These are phyloP conservation scores for Cochlearia excelsa DNA, from an alignment of 345 rosid species.

Conservation along the genomic window DNA sequence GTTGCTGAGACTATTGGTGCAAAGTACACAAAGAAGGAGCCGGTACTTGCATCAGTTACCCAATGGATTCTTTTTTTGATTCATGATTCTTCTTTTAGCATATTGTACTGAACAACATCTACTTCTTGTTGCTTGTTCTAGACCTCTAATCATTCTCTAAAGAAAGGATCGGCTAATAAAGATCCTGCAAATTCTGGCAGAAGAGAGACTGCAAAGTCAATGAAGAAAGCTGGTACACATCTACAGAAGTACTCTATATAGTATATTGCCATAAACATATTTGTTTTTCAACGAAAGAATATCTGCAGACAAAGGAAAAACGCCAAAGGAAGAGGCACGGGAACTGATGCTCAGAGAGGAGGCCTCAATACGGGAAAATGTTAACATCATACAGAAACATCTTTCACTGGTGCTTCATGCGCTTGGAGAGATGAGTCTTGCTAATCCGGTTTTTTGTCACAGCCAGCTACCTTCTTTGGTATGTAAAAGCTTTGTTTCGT, in stretches of 20 bases:
- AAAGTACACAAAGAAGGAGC: conserved; percentile 61
- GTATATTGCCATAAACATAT: background rate
- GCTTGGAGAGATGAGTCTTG: conserved; percentile 84
- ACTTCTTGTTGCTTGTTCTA: conserved; percentile 20
- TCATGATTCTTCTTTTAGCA: conserved; percentile 5
- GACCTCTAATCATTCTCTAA: conserved; percentile 51
- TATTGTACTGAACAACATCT: conserved; percentile 42
- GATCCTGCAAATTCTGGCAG: conserved; percentile 54
- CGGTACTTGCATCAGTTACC: conserved; percentile 33
- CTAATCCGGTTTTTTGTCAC: conserved; percentile 92
- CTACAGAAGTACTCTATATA: conserved; percentile 16
- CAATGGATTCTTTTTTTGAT: conserved; percentile 7
- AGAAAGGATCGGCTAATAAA: conserved; percentile 61
- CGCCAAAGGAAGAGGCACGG: conserved; percentile 93
- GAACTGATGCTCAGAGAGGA: conserved; percentile 90
- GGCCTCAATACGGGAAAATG: conserved; percentile 67
- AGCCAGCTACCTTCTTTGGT: conserved; percentile 92
- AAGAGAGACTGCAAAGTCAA: conserved; percentile 59
- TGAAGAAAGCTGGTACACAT: conserved; percentile 67
- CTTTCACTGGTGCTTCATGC: conserved; percentile 71
- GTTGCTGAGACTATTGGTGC: conserved; percentile 69
- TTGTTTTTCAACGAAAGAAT: conserved; percentile 21
- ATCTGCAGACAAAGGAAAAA: conserved; percentile 74
- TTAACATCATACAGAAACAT: conserved; percentile 55
- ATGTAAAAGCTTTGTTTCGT: conserved; percentile 30